Evolutionary conservation across 352 stramenopile genomes (phyloP), one percentile per base, ranked within the genome.

Genomic region (Thalassiosira exigua): DNA sequence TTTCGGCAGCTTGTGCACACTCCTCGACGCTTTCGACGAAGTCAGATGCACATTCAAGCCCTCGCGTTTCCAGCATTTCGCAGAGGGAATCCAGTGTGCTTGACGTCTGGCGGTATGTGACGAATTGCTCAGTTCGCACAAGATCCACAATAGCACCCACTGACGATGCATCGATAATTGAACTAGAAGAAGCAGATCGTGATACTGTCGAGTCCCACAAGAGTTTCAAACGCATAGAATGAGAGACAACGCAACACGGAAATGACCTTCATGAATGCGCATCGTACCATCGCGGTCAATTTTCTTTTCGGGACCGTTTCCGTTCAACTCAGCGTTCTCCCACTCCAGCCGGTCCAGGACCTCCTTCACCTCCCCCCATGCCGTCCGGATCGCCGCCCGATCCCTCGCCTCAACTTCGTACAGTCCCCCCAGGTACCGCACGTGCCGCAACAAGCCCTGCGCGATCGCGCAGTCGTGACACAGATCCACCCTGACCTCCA

Each of bases 21-120:
- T 91, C 68, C 61, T 91, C 81, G n/a, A 93, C 51, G 27, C 75
- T 60, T 57, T 92, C 86, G 22, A 92, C 32, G 58, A 93, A 90
- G 42, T 91, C 85, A 14, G 68, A 41, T 19, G 79, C 75, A 56
- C 60, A 73, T 30, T 81, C 86, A 41, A 81, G 79, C 3, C 81
- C 65, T 42, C 78, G 73, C 17, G 53, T 56, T 67, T 87, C 77
- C 26, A 92, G 78, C 42, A 81, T 51, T 19, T 39, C 42, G 32
- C 75, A 83, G 5, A 82, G 33, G 21, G 42, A 42, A 42, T 87
- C 75, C 29, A 87, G 54, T 19, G 17, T 68, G 32, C n/a, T 62
- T 3, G 70, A 85, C 26, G 59, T 54, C n/a, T 68, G 62, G 44
- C 81, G 71, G 52, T 77, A 81, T 22, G 66, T 41, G 65, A 56